Evolutionary conservation across 345 rosid species (phyloP).

Genomic region (Isatis tinctoria): DNA sequence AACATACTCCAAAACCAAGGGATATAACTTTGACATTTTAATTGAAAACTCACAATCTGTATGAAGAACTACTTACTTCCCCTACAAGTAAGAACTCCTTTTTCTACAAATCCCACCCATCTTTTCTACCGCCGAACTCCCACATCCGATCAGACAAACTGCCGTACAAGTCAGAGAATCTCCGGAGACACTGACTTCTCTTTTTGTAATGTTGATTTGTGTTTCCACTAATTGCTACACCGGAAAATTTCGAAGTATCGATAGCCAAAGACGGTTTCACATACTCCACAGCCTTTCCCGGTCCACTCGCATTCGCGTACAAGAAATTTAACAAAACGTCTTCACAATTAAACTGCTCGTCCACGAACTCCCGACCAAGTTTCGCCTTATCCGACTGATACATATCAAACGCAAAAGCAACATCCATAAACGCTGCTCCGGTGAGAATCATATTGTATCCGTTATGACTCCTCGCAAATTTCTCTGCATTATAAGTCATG

Average conservation of each 20-base stretch:
- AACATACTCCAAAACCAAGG: too few species aligned
- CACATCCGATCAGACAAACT: constrained; percentile 49
- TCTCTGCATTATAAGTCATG: constrained; percentile 73
- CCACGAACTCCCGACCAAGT: constrained; percentile 67
- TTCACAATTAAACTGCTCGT: constrained; percentile 77
- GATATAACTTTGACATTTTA: too few species aligned
- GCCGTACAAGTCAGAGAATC: constrained; percentile 67
- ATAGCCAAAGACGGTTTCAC: constrained; percentile 86
- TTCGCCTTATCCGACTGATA: constrained; percentile 64
- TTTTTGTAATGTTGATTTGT: constrained; percentile 65
- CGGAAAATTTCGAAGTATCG: constrained; percentile 80
- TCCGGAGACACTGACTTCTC: constrained; percentile 67
- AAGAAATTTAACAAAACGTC: constrained; percentile 77
- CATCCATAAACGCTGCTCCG: constrained; percentile 88
- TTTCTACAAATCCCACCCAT: constrained; percentile 85
- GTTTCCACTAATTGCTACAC: constrained; percentile 80
- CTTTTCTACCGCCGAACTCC: constrained; percentile 63
- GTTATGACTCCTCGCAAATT: constrained; percentile 60
- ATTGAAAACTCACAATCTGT: too few species aligned
- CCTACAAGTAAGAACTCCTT: constrained; percentile 19
- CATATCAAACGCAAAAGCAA: constrained; percentile 50
- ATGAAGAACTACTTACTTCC: constrained; percentile 12
- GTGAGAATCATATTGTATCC: constrained; percentile 95
- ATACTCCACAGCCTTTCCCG: constrained; percentile 57
- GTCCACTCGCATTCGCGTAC: constrained; percentile 72